Base-by-base conservation (phyloP, 1,284 basidiomycete species). In the Takashimella tepidaria region DNA sequence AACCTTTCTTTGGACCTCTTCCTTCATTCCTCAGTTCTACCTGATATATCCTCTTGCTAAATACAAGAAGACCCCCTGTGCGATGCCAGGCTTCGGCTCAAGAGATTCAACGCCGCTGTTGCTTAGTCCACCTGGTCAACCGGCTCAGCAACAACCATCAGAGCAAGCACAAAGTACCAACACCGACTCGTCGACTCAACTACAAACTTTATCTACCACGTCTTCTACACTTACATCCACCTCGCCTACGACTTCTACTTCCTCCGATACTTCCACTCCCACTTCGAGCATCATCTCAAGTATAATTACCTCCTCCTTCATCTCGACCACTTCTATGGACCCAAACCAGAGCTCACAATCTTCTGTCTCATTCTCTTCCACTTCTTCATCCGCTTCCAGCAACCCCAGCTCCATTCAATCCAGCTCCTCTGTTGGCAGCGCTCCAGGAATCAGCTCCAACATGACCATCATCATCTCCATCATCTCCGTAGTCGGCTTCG, bases 391-490 rank as follows among this genome's bases (percentile, higher is more conserved):
- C n/a, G n/a, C n/a, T n/a, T n/a, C n/a, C n/a, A n/a, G n/a, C n/a
- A n/a, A n/a, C n/a, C 48, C 31, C 51, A 61, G 11, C 51, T 50
- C 19, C 52, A 21, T 3, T 47, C 43, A 24, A 27, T 31, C 19
- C 48, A 27, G 20, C 57, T 50, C 25, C 50, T 47, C 31, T 8
- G 31, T 37, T 16, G 31, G 31, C 31, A n/a, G n/a, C n/a, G n/a
- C n/a, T n/a, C n/a, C n/a, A n/a, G 31, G 31, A 37, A 8, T 16
- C 31, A 37, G 16, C 31, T 8, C 31, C 31, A 37, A 37, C 31
- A 8, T 37, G 1, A 61, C 61, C 19, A 55, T 65, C n/a, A 63
- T 65, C 45, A 43, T 61, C 27, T 44, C 61, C 40, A 55, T 65
- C 24, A 5, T 37, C 8, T 37, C 31, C 16, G 31, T 16, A 16